Percentiles rank a stretch among this genome's conserved stretches.
phyloP scores from a whole-genome alignment of 768 basidiomycete species.

The Coprinopsis strossmayeri region DNA sequence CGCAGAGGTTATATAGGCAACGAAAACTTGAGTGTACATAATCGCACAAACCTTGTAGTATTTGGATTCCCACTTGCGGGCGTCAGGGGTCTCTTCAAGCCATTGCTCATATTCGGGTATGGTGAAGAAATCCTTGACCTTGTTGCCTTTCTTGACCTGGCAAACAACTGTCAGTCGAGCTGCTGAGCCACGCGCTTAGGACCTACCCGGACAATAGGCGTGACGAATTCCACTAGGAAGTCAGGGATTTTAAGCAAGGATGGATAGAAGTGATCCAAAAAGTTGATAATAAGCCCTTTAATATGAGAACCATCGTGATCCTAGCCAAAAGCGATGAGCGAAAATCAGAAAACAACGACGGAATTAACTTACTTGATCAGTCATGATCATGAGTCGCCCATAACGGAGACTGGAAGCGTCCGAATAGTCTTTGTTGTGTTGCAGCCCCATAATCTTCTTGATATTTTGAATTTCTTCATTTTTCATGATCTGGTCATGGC shows the following conservation, averaged over 20 bases:
- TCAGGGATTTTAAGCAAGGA: slow-evolving; percentile 85
- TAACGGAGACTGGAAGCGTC: slow-evolving; percentile 70
- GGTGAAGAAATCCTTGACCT: slow-evolving; percentile 87
- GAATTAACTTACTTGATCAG: slow-evolving; percentile 75
- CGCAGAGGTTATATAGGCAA: too few species aligned
- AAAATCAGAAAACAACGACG: background rate
- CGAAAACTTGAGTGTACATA: too few species aligned
- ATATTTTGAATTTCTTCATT: slow-evolving; percentile 96
- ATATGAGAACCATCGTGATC: slow-evolving; percentile 99
- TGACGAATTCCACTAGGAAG: slow-evolving; percentile 97
- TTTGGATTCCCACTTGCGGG: slow-evolving; percentile 84
- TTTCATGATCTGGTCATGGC: slow-evolving; percentile 94
- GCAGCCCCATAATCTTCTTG: slow-evolving; percentile 96
- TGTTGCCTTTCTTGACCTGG: slow-evolving; percentile 73
- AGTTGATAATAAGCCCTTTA: slow-evolving; percentile 98
- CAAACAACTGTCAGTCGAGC: background rate
- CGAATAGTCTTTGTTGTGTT: slow-evolving; percentile 87
- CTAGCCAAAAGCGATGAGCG: slow-evolving; percentile 29
- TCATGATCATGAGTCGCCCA: slow-evolving; percentile 98
- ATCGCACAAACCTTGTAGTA: slow-evolving; percentile 95
- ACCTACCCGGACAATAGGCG: slow-evolving; percentile 90
- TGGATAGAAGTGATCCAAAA: slow-evolving; percentile 94
- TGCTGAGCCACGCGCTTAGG: background rate
- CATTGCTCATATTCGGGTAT: slow-evolving; percentile 95
- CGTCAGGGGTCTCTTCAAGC: slow-evolving; percentile 70